These are phyloP conservation scores for Digitaria exilis DNA, from an alignment of 202 grass and related monocot genomes.

Conservation along the genomic window DNA sequence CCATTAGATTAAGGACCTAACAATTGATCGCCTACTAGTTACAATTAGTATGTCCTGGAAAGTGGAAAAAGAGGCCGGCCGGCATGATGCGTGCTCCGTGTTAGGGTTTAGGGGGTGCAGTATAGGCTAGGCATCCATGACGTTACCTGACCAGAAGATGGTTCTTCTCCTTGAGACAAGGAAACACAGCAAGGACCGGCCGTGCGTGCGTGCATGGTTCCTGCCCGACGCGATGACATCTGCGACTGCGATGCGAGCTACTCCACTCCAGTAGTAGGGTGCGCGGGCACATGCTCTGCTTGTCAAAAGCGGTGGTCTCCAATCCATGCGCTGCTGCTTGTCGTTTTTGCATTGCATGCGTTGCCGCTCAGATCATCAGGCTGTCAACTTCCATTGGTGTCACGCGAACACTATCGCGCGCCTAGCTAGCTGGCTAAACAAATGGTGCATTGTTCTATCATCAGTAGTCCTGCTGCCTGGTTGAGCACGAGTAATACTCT, in stretches of 20 bases:
- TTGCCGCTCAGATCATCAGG: background rate
- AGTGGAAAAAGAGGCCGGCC: background rate
- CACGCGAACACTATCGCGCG: background rate
- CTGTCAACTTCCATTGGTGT: background rate
- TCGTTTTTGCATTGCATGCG: constrained; percentile 20
- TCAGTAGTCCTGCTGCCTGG: too few relatives aligned
- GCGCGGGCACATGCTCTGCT: background rate
- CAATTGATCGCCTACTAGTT: background rate
- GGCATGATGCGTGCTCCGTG: too few relatives aligned
- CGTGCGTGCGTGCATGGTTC: too few relatives aligned
- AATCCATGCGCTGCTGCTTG: constrained; percentile 23
- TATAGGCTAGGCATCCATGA: too few relatives aligned
- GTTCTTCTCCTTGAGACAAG: too few relatives aligned
- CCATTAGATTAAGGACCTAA: background rate
- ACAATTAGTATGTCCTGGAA: background rate
- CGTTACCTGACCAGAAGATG: too few relatives aligned
- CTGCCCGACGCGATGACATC: too few relatives aligned
- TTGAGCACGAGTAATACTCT: too few relatives aligned
- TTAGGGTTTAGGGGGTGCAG: too few relatives aligned
- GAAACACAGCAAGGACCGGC: too few relatives aligned
- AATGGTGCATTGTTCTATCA: background rate
- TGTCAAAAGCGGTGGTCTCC: constrained; percentile 40
- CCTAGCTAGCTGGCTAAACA: background rate
- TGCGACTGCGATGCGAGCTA: too few relatives aligned
- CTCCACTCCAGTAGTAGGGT: too few relatives aligned